Conservation (phyloP, 2,329 filamentous ascomycete genomes). For the Trichoderma koningiopsis region DNA sequence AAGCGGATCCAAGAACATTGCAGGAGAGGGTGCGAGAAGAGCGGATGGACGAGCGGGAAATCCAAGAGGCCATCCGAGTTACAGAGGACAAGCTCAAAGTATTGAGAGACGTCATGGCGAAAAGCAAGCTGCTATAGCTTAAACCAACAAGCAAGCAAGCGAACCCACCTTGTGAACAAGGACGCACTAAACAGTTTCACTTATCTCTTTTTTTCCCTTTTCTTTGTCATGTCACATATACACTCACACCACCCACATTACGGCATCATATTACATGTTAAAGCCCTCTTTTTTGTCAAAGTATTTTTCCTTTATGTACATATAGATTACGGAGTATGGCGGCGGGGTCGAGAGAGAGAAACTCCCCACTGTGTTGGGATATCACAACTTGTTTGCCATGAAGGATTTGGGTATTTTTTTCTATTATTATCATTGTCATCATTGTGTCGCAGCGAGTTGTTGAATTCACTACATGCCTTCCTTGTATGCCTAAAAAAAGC, state of each 20-base stretch:
- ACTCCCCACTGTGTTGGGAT: neutral
- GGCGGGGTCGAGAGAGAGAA: neutral
- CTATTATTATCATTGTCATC: neutral
- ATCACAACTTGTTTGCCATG: neutral
- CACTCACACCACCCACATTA: neutral
- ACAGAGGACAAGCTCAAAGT: constrained; percentile 83
- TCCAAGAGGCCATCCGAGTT: constrained; percentile 78
- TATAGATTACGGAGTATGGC: constrained; percentile 20
- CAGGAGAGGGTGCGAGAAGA: constrained; percentile 62
- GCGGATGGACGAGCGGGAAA: constrained; percentile 70
- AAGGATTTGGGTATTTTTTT: neutral
- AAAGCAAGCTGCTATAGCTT: constrained; percentile 42
- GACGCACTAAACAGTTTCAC: constrained; percentile 1
- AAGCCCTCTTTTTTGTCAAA: constrained; percentile 6
- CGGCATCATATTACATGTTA: constrained; percentile 18
- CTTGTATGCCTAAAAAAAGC: neutral
- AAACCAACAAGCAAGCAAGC: neutral
- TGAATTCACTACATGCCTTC: neutral
- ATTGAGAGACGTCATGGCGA: constrained; percentile 70
- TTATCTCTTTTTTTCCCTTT: neutral
- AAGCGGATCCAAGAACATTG: constrained; percentile 56
- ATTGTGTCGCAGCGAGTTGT: constrained; percentile 2
- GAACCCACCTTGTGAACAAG: neutral
- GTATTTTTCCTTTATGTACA: constrained; percentile 12
- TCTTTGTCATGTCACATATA: constrained; percentile 10